Conservation (phyloP, 805 yeast species). For the Ogataea siamensis region DNA sequence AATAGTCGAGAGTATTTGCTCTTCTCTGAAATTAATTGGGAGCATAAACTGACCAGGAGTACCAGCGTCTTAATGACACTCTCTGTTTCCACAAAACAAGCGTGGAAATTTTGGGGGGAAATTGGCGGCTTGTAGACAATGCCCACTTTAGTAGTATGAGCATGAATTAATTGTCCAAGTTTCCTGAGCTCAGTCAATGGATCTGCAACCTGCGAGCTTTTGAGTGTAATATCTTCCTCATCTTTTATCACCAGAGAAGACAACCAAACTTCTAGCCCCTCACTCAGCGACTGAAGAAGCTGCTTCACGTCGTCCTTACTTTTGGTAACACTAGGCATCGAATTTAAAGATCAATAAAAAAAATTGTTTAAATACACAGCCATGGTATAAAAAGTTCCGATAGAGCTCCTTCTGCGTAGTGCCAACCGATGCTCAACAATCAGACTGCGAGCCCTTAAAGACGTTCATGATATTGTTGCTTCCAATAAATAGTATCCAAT, state of each 20-base stretch:
- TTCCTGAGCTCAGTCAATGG: slow-evolving; percentile 62
- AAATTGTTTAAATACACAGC: slow-evolving; percentile 1
- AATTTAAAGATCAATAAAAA: slow-evolving; percentile 3
- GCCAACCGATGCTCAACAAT: too few relatives aligned
- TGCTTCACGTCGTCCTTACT: slow-evolving; percentile 16
- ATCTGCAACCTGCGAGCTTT: slow-evolving; percentile 32
- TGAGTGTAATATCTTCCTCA: slow-evolving; percentile 1
- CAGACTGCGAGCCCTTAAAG: too few relatives aligned
- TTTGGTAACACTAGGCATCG: slow-evolving; percentile 11
- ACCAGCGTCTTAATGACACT: slow-evolving; percentile 46
- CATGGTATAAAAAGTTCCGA: neutral
- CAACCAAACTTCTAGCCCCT: slow-evolving; percentile 23
- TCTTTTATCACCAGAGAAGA: slow-evolving; percentile 3
- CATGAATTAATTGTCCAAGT: slow-evolving; percentile 56
- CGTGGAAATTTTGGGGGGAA: slow-evolving; percentile 36
- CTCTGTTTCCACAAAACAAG: slow-evolving; percentile 49
- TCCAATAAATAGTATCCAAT: slow-evolving; percentile 17
- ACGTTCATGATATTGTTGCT: neutral
- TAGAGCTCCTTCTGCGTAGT: too few relatives aligned
- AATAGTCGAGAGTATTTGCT: slow-evolving; percentile 34
- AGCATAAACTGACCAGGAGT: slow-evolving; percentile 43
- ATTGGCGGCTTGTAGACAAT: slow-evolving; percentile 64
- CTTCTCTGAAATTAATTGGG: slow-evolving; percentile 39
- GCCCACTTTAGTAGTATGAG: slow-evolving; percentile 78
- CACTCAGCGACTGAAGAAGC: slow-evolving; percentile 22